Base-by-base conservation (phyloP, 2,329 filamentous ascomycete species). In the Diplocarpon mali region DNA sequence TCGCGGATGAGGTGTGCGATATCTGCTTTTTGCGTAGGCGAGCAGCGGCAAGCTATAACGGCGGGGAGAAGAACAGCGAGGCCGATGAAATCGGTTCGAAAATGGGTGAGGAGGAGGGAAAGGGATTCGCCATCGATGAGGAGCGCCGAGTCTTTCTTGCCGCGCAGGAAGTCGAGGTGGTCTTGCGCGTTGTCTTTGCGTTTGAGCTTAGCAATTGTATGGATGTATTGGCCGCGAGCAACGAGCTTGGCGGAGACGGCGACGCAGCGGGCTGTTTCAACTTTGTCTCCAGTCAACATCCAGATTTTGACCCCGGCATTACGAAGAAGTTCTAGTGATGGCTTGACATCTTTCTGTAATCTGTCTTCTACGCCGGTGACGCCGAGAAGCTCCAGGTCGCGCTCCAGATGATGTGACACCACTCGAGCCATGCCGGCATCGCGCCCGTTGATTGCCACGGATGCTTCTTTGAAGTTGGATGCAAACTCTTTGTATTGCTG, bases 281-380 rank as follows among this genome's bases (percentile, higher is more conserved):
- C 86, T 66, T 98, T 98, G 71, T 98, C 92, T 38, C 92, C 92
- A 0, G 92, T 98, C 62, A 98, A 71, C 92, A 98, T 98, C 92
- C 92, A 98, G 40, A 98, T 96, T 65, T 96, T 96, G 67, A 98
- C 92, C 20, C 92, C 92, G 0, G 92, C 92, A 58, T 98, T 98
- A 53, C 92, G 85, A 42, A 98, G 75, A 5, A 98, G 76, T 64
- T 98, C 93, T 5, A 98, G 72, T 0, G 88, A 95, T 1, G 90
- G 85, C 63, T 96, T 98, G 59, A 98, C 92, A 59, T 96, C 88
- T 51, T 81, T 82, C 62, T 98, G 92, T 11, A 98, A 75, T 61
- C 94, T 95, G 65, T 98, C 92, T 64, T 98, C 93, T 0, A 98
- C 92, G 52, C 92, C 92, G 1, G 92, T 98, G 11, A 98, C 89